Evolutionary conservation across 2,329 filamentous ascomycete genomes (phyloP), one percentile per base, ranked within the genome.

Genomic region (Microcyclospora tardicrescens): DNA sequence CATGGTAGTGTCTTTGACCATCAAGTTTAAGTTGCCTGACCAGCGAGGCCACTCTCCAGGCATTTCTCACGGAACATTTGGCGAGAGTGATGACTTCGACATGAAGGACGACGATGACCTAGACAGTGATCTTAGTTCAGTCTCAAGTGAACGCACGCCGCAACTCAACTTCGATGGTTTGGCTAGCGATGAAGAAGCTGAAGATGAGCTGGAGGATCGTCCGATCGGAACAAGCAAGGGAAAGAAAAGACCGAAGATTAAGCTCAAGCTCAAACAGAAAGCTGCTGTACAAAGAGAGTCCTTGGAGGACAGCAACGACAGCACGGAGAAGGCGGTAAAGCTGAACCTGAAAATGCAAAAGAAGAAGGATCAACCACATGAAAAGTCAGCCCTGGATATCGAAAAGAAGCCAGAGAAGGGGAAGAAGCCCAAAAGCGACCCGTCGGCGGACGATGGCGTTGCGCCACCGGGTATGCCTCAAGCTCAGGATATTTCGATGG

Each of bases 11-110:
- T 75, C 77, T 43, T 73, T 87, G 2, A 66, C 70, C 34, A 77
- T 87, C 45, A 64, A 62, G 11, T 86, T 87, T 56, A 64, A 75
- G 33, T 74, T 86, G 46, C 83, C 81, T 74, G 39, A 71, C 75
- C n/a, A 63, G 69, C 13, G 6, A 36, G 9, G 33, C 13, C 19
- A 39, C 43, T 16, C 36, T 39, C n/a, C 16, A 39, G 16, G 40
- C 43, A 6, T 37, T 16, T 16, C 41, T 37, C 36, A 38, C 32
- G 38, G 40, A 41, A 30, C 41, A 33, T 12, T 12, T 16, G 16
- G 12, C 11, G 30, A 34, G 5, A 28, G 36, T 33, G 28, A 33
- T 14, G 28, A n/a, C 12, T 15, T 14, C 5, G 42, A 36, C 16
- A 34, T 41, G 10, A 39, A 41, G 19, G 32, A 35, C 24, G 33